Evolutionary conservation across 768 basidiomycete genomes (phyloP).

Genomic region (Lactifluus pinguis): DNA sequence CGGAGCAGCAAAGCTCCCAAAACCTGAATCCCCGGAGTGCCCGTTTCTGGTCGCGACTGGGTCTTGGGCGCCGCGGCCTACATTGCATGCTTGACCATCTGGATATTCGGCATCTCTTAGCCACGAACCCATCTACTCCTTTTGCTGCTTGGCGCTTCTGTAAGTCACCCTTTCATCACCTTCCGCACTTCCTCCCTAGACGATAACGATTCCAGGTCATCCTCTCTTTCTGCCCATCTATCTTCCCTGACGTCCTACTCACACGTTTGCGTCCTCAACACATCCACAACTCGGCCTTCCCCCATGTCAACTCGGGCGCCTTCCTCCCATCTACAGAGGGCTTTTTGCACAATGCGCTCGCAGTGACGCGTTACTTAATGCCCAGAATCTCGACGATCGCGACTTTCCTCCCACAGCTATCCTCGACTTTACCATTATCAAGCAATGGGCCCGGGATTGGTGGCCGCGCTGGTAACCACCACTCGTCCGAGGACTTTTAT

Average conservation of each 20-base stretch:
- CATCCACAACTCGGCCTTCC: constrained; percentile 63
- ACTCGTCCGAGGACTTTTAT: too few relatives aligned
- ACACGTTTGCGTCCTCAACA: constrained; percentile 67
- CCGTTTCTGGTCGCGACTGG: constrained; percentile 73
- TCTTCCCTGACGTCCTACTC: constrained; percentile 69
- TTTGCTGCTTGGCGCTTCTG: constrained; percentile 69
- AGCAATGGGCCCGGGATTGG: too few relatives aligned
- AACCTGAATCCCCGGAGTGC: constrained; percentile 56
- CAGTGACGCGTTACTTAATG: constrained; percentile 79
- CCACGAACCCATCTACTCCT: constrained; percentile 72
- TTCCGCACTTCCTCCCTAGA: neutral
- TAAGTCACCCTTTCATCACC: constrained; percentile 34
- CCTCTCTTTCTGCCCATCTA: constrained; percentile 79
- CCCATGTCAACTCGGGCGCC: constrained; percentile 36
- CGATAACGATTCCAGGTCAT: constrained; percentile 37
- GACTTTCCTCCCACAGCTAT: constrained; percentile 56
- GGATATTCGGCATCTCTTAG: constrained; percentile 64
- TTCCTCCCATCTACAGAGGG: constrained; percentile 15
- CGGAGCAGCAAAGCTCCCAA: constrained; percentile 70
- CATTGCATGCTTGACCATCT: constrained; percentile 69
- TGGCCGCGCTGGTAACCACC: too few relatives aligned
- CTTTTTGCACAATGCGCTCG: constrained; percentile 44
- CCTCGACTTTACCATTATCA: too few relatives aligned
- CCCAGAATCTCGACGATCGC: constrained; percentile 80
- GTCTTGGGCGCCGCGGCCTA: constrained; percentile 70